Base-by-base conservation (phyloP, 768 basidiomycete genomes). In the Suillus spraguei region DNA sequence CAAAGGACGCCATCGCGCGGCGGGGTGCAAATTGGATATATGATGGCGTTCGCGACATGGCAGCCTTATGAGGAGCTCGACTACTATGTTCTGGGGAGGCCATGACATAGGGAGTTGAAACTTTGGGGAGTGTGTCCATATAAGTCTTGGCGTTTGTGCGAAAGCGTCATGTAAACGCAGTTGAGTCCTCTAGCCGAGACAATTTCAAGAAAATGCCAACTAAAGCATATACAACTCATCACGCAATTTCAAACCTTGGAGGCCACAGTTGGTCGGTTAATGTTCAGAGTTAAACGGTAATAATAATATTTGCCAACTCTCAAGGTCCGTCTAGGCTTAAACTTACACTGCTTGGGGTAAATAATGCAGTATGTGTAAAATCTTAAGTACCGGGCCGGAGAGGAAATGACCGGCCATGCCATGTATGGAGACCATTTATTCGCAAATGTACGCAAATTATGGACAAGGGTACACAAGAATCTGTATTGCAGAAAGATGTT, bases 1-100 rank as follows among this genome's bases (percentile, higher is more conserved):
- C 92, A 67, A 94, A 94, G 0, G 91, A 93, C 10, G 85, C 82
- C 78, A 90, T 86, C 4, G 88, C 84, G 41, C 80, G 76, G 16
- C 70, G 68, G 78, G 87, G 87, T 1, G 83, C 80, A 66, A 87
- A 81, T 7, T 79, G 77, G 60, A 85, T 81, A 66, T 83, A 79
- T 4, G 82, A 73, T 9, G 75, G 64, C 13, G 63, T 63, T 38
- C 73, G 63, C n/a, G 68, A 70, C 24, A 67, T 56, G 28, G 36
- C 49, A 56, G 5, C 17, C 16, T 39, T 39, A 9, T 38, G 24
- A 39, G 38, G 24, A 5, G 10, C 17, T 24, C 9, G 38, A 35
- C 5, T n/a, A 35, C 5, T 20, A 56, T 14, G 36, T 39, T 56
- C 20, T 53, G 52, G 38, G 38, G 60, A 61, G 28, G 60, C 33